Evolutionary conservation across 768 basidiomycete genomes (phyloP), one percentile per base, ranked within the genome.

Genomic region (Termitomyces sp.): DNA sequence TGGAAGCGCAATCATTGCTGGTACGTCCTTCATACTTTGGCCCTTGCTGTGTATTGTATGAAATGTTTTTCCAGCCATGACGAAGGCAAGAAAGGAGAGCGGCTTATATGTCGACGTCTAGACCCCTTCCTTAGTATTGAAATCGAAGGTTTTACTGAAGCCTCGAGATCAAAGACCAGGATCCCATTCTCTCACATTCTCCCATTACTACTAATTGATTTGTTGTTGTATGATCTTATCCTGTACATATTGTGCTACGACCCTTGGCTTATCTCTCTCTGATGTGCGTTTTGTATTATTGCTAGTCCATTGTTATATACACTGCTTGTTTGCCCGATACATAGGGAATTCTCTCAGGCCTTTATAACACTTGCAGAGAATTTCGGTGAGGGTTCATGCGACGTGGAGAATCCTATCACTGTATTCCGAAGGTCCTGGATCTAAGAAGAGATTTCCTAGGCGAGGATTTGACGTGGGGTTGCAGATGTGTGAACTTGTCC

Each of bases 1-100:
- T 30, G 96, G 97, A 14, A 92, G 91, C 64, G 94, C 94, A 7
- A 97, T 98, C 69, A 97, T 99, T 65, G 96, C 96, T 53, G 77
- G 77, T 76, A 47, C 44, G 69, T 62, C n/a, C 2, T 10, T 35
- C 14, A 44, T 20, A 35, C n/a, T n/a, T 45, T 5, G 4, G 24
- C 30, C 22, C 7, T 38, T 3, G 12, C 13, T n/a, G 42, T 14
- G 18, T 22, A 32, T 55, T 9, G 33, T 33, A 10, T 61, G 9
- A 33, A 20, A 46, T 28, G 4, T 43, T 47, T 55, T 46, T 55
- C 33, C 64, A 93, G 94, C 93, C 13, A 96, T 96, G 94, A 95
- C 92, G 36, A 92, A 92, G 75, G 74, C 75, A 58, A 82, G 92
- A 69, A 89, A 87, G 67, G 85, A 86, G 42, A 79, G 80, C 5